Evolutionary conservation across 2,329 filamentous ascomycete species (phyloP).

Genomic region (Thermochaetoides dissita): DNA sequence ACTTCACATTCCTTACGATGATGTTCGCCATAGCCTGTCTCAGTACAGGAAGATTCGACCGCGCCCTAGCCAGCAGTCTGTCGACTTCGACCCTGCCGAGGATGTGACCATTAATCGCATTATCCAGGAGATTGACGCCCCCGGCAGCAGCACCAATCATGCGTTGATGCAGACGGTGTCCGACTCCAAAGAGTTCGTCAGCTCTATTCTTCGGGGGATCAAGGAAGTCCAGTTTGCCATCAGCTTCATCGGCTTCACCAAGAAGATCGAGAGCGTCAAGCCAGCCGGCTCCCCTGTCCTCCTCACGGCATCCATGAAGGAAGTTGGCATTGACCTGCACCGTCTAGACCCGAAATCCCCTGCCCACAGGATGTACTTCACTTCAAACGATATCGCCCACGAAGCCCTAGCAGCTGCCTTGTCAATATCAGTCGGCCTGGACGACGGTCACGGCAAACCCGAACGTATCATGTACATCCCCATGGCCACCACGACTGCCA

Average conservation of each 20-base stretch:
- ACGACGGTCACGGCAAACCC: constrained; percentile 74
- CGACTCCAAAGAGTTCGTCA: constrained; percentile 83
- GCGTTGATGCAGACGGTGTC: constrained; percentile 70
- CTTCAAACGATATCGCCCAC: constrained; percentile 80
- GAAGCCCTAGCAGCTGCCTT: constrained; percentile 86
- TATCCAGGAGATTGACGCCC: constrained; percentile 58
- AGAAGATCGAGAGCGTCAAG: constrained; percentile 56
- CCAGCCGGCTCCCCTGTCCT: constrained; percentile 57
- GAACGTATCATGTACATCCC: constrained; percentile 86
- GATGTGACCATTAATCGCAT: constrained; percentile 57
- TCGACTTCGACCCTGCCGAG: constrained; percentile 35
- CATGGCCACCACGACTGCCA: constrained; percentile 91
- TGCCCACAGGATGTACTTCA: constrained; percentile 97
- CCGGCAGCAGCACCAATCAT: constrained; percentile 46
- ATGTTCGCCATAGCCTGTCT: constrained; percentile 51
- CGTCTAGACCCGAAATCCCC: constrained; percentile 84
- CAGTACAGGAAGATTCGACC: constrained; percentile 37
- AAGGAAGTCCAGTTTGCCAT: constrained; percentile 94
- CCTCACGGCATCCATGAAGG: constrained; percentile 86
- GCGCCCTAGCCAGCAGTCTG: constrained; percentile 20
- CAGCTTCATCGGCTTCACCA: constrained; percentile 78
- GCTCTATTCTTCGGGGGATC: constrained; percentile 78
- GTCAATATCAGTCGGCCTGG: constrained; percentile 80
- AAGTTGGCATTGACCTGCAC: constrained; percentile 84
- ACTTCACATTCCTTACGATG: constrained; percentile 81